Percentiles rank a stretch among this genome's conserved stretches.
These are phyloP conservation scores for Aspergillus eucalypticola DNA, from an alignment of 2,329 filamentous ascomycete genomes.

Conservation along the genomic window DNA sequence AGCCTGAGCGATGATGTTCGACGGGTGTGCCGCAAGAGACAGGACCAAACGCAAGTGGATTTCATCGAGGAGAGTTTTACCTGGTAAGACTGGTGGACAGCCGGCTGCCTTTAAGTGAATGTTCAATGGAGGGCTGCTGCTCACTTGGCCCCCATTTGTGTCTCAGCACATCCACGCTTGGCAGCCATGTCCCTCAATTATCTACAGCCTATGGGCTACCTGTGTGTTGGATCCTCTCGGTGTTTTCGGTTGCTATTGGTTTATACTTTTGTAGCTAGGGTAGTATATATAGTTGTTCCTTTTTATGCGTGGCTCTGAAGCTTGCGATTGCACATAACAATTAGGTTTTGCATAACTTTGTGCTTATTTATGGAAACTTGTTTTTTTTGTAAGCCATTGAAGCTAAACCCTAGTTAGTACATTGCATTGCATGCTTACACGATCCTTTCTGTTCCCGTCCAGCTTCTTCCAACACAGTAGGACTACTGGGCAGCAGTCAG, in stretches of 20 bases:
- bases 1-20: slow-evolving; percentile 75
- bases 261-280: not conserved
- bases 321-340: slow-evolving; percentile 1
- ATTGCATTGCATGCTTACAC: not conserved
- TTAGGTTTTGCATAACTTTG: not conserved
- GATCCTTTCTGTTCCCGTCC: not conserved
- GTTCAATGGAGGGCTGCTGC: not conserved
- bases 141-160: not conserved
- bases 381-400: not conserved
- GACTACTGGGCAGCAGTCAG: too few relatives aligned
- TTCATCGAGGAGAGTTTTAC: slow-evolving; percentile 76
- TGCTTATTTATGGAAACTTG: not conserved
- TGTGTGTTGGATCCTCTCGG: not conserved
- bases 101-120: not conserved
- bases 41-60: slow-evolving; percentile 64
- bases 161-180: not conserved
- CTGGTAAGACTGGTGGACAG: slow-evolving; percentile 35
- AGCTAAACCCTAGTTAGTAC: too few relatives aligned
- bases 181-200: not conserved
- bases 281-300: not conserved
- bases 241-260: not conserved
- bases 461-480: not conserved
- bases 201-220: not conserved
- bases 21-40: slow-evolving; percentile 65
- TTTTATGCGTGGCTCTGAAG: not conserved